Percentiles rank a stretch among this genome's conserved stretches.
These are phyloP conservation scores for Candida loeiensis DNA, from an alignment of 805 yeast species.

Conservation along the genomic window DNA sequence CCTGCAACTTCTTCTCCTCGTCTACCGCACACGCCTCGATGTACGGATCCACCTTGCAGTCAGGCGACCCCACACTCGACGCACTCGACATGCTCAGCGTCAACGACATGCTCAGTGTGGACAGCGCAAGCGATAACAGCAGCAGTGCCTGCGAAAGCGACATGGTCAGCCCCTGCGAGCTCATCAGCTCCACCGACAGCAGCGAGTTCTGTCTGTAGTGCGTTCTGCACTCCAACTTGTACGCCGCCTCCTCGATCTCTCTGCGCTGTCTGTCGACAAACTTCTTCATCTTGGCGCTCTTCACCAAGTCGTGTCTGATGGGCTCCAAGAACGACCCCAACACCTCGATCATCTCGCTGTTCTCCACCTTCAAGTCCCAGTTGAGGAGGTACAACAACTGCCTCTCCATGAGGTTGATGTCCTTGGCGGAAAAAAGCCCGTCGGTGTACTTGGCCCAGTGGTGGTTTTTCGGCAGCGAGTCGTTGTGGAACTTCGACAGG, in stretches of 20 bases:
- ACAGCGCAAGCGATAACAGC: neutral
- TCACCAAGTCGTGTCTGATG: constrained; percentile 40
- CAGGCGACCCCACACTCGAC: neutral
- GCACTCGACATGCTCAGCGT: constrained; percentile 6
- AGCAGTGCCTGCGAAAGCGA: neutral
- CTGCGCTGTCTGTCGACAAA: constrained; percentile 26
- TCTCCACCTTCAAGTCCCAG: constrained; percentile 60
- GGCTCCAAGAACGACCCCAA: constrained; percentile 50
- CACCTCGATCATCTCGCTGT: constrained; percentile 39
- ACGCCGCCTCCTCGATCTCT: constrained; percentile 12
- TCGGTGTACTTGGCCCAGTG: constrained; percentile 82
- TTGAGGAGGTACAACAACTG: constrained; percentile 64
- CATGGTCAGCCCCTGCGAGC: neutral
- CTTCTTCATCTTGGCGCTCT: constrained; percentile 31
- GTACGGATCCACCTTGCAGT: constrained; percentile 23
- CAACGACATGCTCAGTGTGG: constrained; percentile 1
- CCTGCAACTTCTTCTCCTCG: constrained; percentile 33
- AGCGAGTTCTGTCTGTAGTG: constrained; percentile 22
- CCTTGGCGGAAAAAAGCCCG: constrained; percentile 63
- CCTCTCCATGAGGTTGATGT: constrained; percentile 77
- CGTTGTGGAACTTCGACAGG: constrained; percentile 73
- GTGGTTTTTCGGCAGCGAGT: constrained; percentile 69
- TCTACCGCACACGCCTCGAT: constrained; percentile 34
- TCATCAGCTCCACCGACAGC: constrained; percentile 1
- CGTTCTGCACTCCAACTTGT: constrained; percentile 3